Evolutionary conservation across 176 grass and related monocot genomes (phyloP).

Genomic region (Carex scoparia): DNA sequence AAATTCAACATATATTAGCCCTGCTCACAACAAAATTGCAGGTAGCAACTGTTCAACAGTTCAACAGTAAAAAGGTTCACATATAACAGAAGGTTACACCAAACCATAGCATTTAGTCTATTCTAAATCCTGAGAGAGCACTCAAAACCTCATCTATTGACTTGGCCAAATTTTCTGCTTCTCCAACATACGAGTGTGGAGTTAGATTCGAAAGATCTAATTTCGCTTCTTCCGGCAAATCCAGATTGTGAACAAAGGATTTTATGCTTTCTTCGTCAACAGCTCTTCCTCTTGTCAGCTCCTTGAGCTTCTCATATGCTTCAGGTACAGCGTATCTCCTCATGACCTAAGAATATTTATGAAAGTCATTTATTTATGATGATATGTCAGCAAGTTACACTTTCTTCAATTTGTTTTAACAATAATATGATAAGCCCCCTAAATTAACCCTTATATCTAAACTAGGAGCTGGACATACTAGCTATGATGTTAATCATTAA

Average conservation of each 20-base stretch:
- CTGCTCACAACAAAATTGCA: slow-evolving; percentile 12
- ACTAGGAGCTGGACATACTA: no score
- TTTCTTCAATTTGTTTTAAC: neutral
- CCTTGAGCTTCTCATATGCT: slow-evolving; percentile 92
- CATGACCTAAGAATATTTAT: slow-evolving; percentile 60
- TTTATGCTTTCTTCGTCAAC: slow-evolving; percentile 81
- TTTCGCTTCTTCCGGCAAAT: slow-evolving; percentile 46
- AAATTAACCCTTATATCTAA: no score
- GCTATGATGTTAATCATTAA: no score
- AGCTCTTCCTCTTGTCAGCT: slow-evolving; percentile 66
- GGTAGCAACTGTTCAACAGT: neutral
- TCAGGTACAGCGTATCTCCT: slow-evolving; percentile 79
- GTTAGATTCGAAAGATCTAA: slow-evolving; percentile 54
- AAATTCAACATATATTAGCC: neutral
- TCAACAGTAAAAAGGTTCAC: neutral
- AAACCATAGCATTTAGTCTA: slow-evolving; percentile 26
- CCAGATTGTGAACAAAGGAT: slow-evolving; percentile 62
- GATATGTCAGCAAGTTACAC: neutral
- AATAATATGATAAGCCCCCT: no score
- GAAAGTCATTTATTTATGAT: neutral
- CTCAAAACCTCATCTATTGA: slow-evolving; percentile 48
- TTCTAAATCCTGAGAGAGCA: slow-evolving; percentile 50
- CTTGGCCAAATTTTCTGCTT: slow-evolving; percentile 63
- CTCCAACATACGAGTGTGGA: slow-evolving; percentile 65
- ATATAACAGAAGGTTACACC: neutral